Conservation (phyloP, 257 asterid species). For the Nicotiana obtusifolia region DNA sequence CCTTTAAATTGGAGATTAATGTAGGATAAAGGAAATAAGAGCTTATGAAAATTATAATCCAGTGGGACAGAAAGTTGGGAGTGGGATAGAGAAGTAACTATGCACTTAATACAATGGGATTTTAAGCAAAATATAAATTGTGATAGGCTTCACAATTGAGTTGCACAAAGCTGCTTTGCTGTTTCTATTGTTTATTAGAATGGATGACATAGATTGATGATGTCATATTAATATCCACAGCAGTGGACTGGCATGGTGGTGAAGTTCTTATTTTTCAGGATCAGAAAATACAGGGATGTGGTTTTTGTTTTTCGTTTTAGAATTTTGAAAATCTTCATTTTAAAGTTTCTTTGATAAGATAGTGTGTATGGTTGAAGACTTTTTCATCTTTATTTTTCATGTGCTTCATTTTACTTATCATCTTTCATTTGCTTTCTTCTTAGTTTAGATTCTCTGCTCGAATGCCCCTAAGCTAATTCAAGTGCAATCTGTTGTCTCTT, state of each 20-base stretch:
- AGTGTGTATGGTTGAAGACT: neutral
- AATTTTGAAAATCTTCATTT: neutral
- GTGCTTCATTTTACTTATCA: neutral
- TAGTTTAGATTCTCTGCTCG: slow-evolving; percentile 4
- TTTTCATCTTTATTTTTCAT: neutral
- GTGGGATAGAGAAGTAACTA: neutral
- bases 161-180: neutral
- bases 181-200: neutral
- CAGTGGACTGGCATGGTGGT: neutral
- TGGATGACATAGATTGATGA: neutral
- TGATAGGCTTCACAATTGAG: neutral
- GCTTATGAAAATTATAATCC: neutral
- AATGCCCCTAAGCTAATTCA: slow-evolving; percentile 10
- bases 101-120: neutral
- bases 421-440: neutral
- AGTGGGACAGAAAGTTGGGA: neutral
- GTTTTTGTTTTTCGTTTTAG: neutral
- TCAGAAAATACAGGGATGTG: neutral
- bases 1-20: neutral
- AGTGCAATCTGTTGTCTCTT: slow-evolving; percentile 11
- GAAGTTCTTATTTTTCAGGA: neutral
- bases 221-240: neutral
- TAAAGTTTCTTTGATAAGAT: neutral
- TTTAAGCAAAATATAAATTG: neutral
- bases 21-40: neutral